Evolutionary conservation across 2,329 filamentous ascomycete species (phyloP).

Genomic region (Amylocarpus encephaloides): DNA sequence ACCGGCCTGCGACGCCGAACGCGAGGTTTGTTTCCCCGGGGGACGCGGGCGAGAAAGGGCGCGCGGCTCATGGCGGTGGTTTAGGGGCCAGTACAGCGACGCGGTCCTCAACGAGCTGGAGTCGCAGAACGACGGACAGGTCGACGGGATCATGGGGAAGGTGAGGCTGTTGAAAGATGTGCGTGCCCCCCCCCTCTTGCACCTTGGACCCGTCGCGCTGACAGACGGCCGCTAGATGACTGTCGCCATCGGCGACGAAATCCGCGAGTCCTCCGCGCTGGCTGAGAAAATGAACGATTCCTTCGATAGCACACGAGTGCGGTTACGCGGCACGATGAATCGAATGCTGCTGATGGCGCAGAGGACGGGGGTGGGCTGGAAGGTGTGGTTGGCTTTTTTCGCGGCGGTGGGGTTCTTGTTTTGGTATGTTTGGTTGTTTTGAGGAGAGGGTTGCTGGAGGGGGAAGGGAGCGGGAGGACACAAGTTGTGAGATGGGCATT

Average conservation of each 20-base stretch:
- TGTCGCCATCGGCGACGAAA: constrained; percentile 88
- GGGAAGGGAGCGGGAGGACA: background rate
- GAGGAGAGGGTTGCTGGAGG: constrained; percentile 21
- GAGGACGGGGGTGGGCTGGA: constrained; percentile 91
- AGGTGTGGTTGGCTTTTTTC: constrained; percentile 88
- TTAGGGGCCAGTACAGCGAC: constrained; percentile 83
- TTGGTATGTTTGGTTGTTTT: constrained; percentile 88
- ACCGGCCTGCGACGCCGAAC: constrained; percentile 66
- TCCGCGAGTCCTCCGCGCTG: constrained; percentile 79
- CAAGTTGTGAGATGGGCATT: background rate
- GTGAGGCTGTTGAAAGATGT: constrained; percentile 86
- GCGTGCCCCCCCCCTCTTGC: constrained; percentile 36
- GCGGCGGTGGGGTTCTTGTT: constrained; percentile 76
- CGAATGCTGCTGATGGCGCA: constrained; percentile 95
- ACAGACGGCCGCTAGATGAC: no score
- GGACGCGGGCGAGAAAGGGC: background rate
- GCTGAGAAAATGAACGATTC: constrained; percentile 94
- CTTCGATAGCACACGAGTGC: constrained; percentile 78
- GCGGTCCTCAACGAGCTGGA: constrained; percentile 89
- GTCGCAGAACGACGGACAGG: constrained; percentile 87
- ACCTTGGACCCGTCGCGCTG: no score
- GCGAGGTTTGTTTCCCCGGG: constrained; percentile 43
- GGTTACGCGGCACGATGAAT: constrained; percentile 89
- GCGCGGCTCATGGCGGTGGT: constrained; percentile 2
- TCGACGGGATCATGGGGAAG: constrained; percentile 86